These are phyloP conservation scores for Oryza australiensis DNA, from an alignment of 176 grass and related monocot species.

Conservation along the genomic window DNA sequence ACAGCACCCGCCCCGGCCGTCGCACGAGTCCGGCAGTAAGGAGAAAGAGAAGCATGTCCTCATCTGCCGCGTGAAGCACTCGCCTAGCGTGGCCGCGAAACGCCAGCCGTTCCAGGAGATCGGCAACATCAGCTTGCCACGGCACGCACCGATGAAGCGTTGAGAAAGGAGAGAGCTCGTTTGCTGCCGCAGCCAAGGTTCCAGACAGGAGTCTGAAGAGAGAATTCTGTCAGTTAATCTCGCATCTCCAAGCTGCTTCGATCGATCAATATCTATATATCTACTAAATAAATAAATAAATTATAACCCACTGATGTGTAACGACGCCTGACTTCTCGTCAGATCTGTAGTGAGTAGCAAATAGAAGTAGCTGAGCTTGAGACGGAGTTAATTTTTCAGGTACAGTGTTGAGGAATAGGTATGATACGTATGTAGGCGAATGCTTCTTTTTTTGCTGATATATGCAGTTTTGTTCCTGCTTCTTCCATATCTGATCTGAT, in stretches of 20 bases:
- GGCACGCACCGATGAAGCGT: neutral
- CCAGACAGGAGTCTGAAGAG: constrained; percentile 11
- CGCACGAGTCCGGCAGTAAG: constrained; percentile 40
- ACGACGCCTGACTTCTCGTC: constrained; percentile 48
- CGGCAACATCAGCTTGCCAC: constrained; percentile 53
- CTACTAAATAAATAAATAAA: constrained; percentile 25
- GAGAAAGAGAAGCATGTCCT: constrained; percentile 82
- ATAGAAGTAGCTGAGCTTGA: constrained; percentile 20
- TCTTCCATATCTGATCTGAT: neutral
- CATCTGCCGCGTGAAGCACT: constrained; percentile 69
- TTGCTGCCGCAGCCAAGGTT: constrained; percentile 27
- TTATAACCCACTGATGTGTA: constrained; percentile 28
- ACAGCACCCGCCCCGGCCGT: constrained; percentile 21
- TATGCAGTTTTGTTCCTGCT: constrained; percentile 52
- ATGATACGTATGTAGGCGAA: constrained; percentile 35
- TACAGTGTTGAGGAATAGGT: constrained; percentile 42
- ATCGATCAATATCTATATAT: constrained; percentile 11
- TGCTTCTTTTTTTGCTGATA: constrained; percentile 31
- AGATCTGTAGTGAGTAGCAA: constrained; percentile 26
- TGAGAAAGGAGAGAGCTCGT: constrained; percentile 26
- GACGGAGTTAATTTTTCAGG: constrained; percentile 31
- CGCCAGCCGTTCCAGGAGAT: constrained; percentile 73
- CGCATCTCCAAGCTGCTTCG: constrained; percentile 11
- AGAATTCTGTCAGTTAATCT: constrained; percentile 30
- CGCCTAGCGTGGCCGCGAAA: constrained; percentile 45